Conservation (phyloP, 2,329 filamentous ascomycete species). For the Hypomyces rosellus region DNA sequence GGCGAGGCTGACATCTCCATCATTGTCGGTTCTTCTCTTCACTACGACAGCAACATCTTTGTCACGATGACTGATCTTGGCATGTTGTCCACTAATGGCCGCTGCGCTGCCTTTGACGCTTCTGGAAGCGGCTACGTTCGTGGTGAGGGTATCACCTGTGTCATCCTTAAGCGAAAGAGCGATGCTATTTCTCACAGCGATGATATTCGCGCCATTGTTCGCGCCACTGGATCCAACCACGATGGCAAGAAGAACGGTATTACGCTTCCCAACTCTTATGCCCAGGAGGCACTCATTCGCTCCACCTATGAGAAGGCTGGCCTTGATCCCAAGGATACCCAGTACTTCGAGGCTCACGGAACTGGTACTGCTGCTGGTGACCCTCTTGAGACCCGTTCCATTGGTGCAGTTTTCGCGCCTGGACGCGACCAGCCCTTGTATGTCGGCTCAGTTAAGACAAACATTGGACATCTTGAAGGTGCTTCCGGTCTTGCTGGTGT, state of each 20-base stretch:
- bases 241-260: constrained; percentile 6
- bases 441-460: constrained; percentile 24
- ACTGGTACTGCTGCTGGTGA: constrained; percentile 16
- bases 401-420: constrained; percentile 27
- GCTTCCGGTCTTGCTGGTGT: constrained; percentile 19
- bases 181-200: constrained; percentile 6
- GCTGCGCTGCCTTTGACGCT: constrained; percentile 4
- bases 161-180: constrained; percentile 1
- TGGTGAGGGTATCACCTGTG: constrained; percentile 5
- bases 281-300: constrained; percentile 3
- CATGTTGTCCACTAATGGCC: constrained; percentile 20
- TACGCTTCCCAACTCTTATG: constrained; percentile 1
- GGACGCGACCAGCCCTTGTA: constrained; percentile 20
- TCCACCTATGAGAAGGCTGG: neutral
- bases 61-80: constrained; percentile 20
- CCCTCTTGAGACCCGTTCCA: constrained; percentile 7
- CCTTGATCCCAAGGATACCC: neutral
- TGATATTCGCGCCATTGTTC: constrained; percentile 2
- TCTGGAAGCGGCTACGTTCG: constrained; percentile 5
- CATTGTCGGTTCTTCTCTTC: constrained; percentile 15
- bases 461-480: constrained; percentile 22
- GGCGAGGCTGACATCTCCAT: constrained; percentile 4
- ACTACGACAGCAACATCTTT: constrained; percentile 18
- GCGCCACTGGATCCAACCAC: constrained; percentile 3
- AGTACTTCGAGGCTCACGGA: constrained; percentile 9